Evolutionary conservation across 2,329 filamentous ascomycete species (phyloP), one percentile per base, ranked within the genome.

Genomic region (Phialophora chinensis): DNA sequence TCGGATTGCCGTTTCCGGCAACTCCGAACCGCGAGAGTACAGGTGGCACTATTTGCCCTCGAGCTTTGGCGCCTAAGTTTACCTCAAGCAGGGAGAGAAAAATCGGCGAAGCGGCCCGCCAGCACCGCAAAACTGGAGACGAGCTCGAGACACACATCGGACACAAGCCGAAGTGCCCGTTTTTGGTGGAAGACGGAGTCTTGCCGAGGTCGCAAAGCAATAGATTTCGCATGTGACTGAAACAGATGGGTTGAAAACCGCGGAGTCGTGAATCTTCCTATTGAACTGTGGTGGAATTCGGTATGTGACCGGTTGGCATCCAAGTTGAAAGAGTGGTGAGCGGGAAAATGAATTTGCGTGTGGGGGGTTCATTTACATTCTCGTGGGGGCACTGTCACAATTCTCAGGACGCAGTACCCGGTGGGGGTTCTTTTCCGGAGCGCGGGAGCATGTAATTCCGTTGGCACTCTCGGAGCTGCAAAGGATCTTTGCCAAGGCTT

Each of bases 1-100:
- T 53, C 59, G 59, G 59, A 27, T 61, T 61, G 27, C 59, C 50
- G 17, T 52, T 53, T 61, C 50, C 33, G 49, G 59, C 7, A 35
- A 61, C 23, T 38, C 59, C 59, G 59, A 29, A 35, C 23, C 14
- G 2, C 17, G 8, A 3, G 17, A 4, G 12, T 12, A 33, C 11
- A 20, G 5, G 25, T 23, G 27, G 31, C 38, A 42, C 31, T 23
- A 11, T 7, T 31, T 25, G 38, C 44, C 42, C 42, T 5, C 6
- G 12, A 20, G 33, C 10, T 23, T 35, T 10, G 47, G 20, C 47
- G 47, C 17, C 47, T 20, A 25, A 14, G 2, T 20, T 50, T 50
- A 25, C 47, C 47, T 20, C 20, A 50, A 50, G 11, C 44, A 49
- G 47, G n/a, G 5, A 10, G 20, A 50, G 47, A 5, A 25, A 23